Evolutionary conservation across 2,329 filamentous ascomycete species (phyloP).

Genomic region (Volutella citrinella): DNA sequence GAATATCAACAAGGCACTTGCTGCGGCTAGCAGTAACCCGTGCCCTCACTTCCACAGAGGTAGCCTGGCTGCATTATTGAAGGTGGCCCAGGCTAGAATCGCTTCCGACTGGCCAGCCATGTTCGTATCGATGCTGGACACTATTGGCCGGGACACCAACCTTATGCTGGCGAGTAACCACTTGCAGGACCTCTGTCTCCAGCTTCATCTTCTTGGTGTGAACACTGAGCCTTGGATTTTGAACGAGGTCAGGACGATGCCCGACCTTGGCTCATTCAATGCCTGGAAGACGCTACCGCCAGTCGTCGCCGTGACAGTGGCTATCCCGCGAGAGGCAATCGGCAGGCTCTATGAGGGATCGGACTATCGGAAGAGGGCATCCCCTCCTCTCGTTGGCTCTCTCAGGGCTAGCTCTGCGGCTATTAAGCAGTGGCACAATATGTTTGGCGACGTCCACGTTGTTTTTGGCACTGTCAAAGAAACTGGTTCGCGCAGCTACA

Average conservation of each 20-base stretch:
- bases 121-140: slow-evolving; percentile 26
- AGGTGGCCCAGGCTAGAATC: slow-evolving; percentile 31
- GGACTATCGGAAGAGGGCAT: slow-evolving; percentile 12
- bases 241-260: slow-evolving; percentile 15
- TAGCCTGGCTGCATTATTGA: slow-evolving; percentile 38
- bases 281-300: slow-evolving; percentile 37
- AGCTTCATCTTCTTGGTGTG: slow-evolving; percentile 35
- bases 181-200: slow-evolving; percentile 33
- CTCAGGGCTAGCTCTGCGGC: slow-evolving; percentile 23
- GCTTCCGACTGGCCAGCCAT: slow-evolving; percentile 32
- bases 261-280: slow-evolving; percentile 27
- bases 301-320: slow-evolving; percentile 34
- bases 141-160: slow-evolving; percentile 28
- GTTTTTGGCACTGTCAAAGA: slow-evolving; percentile 36
- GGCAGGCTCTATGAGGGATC: slow-evolving; percentile 23
- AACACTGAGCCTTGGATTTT: slow-evolving; percentile 30
- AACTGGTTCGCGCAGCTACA: slow-evolving; percentile 20
- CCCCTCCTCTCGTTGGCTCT: slow-evolving; percentile 30
- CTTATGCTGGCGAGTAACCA: slow-evolving; percentile 29
- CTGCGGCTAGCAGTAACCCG: slow-evolving; percentile 6
- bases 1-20: slow-evolving; percentile 21
- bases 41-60: slow-evolving; percentile 35
- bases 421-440: slow-evolving; percentile 29
- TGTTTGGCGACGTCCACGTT: slow-evolving; percentile 40
- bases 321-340: slow-evolving; percentile 30